Evolutionary conservation across 2,329 filamentous ascomycete species (phyloP).

Genomic region (Daldinia sp.): DNA sequence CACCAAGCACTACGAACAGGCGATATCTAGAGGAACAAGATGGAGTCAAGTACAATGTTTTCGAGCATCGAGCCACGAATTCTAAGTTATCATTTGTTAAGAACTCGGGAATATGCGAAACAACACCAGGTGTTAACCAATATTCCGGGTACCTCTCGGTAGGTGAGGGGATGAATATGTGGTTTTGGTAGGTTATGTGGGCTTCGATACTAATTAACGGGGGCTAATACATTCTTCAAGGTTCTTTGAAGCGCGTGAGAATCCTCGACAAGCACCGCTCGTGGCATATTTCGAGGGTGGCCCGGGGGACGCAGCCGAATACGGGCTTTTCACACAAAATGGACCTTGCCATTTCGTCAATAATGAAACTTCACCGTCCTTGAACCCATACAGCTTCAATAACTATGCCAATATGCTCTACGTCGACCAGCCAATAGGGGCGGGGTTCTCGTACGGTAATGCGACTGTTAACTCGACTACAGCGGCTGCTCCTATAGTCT

Average conservation of each 20-base stretch:
- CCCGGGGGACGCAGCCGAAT: conserved; percentile 56
- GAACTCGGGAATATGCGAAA: conserved; percentile 65
- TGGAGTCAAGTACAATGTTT: conserved; percentile 54
- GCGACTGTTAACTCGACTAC: conserved; percentile 56
- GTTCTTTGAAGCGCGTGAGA: conserved; percentile 54
- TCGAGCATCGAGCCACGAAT: conserved; percentile 61
- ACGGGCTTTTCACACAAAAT: conserved; percentile 58
- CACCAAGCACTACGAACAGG: background rate
- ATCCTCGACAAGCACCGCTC: conserved; percentile 51
- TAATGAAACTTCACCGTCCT: conserved; percentile 52
- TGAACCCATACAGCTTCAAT: conserved; percentile 61
- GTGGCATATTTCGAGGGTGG: conserved; percentile 57
- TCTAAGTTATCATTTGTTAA: conserved; percentile 61
- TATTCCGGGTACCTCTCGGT: conserved; percentile 65
- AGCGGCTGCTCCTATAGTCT: conserved; percentile 63
- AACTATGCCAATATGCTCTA: conserved; percentile 59
- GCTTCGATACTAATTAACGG: too few relatives aligned
- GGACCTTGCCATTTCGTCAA: conserved; percentile 60
- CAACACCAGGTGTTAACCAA: conserved; percentile 62
- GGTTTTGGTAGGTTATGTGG: conserved; percentile 54
- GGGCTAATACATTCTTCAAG: conserved; percentile 15
- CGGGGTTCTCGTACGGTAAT: conserved; percentile 58
- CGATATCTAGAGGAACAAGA: background rate
- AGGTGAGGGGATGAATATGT: conserved; percentile 59
- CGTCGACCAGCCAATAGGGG: conserved; percentile 55